Evolutionary conservation across 192 early-diverging fungal genomes (phyloP).

Genomic region (Entomortierella lignicola): DNA sequence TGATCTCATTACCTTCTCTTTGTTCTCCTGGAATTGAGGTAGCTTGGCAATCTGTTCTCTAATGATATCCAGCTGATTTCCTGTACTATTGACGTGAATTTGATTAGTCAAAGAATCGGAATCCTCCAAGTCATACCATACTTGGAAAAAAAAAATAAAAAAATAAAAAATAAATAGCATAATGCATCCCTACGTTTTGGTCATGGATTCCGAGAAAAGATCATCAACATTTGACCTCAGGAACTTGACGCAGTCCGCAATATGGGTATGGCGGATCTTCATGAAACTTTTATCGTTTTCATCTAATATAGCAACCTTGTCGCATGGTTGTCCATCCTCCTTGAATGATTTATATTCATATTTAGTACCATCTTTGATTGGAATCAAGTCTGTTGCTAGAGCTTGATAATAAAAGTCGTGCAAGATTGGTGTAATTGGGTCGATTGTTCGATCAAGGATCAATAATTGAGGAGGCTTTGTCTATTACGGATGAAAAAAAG

Average conservation of each 20-base stretch:
- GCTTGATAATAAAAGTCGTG: slow-evolving; percentile 99
- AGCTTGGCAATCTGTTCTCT: slow-evolving; percentile 87
- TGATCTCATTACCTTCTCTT: slow-evolving; percentile 48
- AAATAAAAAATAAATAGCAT: too few species aligned
- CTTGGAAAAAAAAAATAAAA: too few species aligned
- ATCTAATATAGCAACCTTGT: slow-evolving; percentile 69
- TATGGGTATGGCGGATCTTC: slow-evolving; percentile 83
- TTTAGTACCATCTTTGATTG: slow-evolving; percentile 71
- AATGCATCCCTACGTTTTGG: slow-evolving; percentile 21
- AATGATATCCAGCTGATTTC: slow-evolving; percentile 79
- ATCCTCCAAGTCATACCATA: too few species aligned
- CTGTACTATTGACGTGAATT: slow-evolving; percentile 16
- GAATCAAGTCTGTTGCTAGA: slow-evolving; percentile 92
- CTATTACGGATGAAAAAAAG: slow-evolving; percentile 19
- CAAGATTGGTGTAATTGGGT: slow-evolving; percentile 89
- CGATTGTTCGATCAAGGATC: slow-evolving; percentile 91
- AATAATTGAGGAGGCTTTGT: slow-evolving; percentile 69
- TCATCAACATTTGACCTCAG: slow-evolving; percentile 78
- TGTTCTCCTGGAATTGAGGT: slow-evolving; percentile 83
- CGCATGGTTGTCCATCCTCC: slow-evolving; percentile 61
- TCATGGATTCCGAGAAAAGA: slow-evolving; percentile 65
- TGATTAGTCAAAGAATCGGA: too few species aligned
- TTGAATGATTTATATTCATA: slow-evolving; percentile 67
- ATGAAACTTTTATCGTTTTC: slow-evolving; percentile 86
- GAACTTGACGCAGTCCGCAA: slow-evolving; percentile 80